Percentiles rank a stretch among this genome's conserved stretches.
Evolutionary conservation across 2,329 filamentous ascomycete genomes (phyloP).

Genomic region (Arthrinium phaeospermum): DNA sequence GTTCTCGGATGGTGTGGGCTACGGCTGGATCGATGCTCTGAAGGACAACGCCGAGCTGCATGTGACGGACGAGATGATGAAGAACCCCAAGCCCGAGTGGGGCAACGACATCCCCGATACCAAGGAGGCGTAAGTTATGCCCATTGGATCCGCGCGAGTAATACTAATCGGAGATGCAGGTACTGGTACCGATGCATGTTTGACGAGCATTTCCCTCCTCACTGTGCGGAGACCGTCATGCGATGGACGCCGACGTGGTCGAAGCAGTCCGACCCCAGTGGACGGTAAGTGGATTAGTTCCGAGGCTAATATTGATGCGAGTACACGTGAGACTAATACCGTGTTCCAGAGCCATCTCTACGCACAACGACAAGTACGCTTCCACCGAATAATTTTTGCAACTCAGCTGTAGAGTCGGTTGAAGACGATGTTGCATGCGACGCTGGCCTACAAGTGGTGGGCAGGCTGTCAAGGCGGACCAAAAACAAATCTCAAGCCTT

Average conservation of each 20-base stretch:
- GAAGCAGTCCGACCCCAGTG: conserved; percentile 93
- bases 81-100: conserved; percentile 97
- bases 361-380: conserved; percentile 77
- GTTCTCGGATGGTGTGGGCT: conserved; percentile 97
- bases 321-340: background rate
- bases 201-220: conserved; percentile 95
- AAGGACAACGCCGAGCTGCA: conserved; percentile 92
- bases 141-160: background rate
- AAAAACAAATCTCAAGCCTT: background rate
- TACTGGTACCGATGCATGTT: conserved; percentile 99
- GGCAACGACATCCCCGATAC: conserved; percentile 89
- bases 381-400: conserved; percentile 35
- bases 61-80: conserved; percentile 97
- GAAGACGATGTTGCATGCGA: background rate
- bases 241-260: conserved; percentile 98
- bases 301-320: background rate
- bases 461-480: background rate
- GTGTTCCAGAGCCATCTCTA: conserved; percentile 70
- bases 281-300: conserved; percentile 63
- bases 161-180: conserved; percentile 47
- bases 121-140: conserved; percentile 81
- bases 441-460: background rate
- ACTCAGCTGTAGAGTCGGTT: background rate
- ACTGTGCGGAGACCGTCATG: conserved; percentile 91
- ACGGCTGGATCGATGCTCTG: conserved; percentile 97